A percentile compares a stretch with the other conserved stretches of the same genome.
Evolutionary conservation across 768 basidiomycete species (phyloP).

Genomic region (Russula dissimulans): DNA sequence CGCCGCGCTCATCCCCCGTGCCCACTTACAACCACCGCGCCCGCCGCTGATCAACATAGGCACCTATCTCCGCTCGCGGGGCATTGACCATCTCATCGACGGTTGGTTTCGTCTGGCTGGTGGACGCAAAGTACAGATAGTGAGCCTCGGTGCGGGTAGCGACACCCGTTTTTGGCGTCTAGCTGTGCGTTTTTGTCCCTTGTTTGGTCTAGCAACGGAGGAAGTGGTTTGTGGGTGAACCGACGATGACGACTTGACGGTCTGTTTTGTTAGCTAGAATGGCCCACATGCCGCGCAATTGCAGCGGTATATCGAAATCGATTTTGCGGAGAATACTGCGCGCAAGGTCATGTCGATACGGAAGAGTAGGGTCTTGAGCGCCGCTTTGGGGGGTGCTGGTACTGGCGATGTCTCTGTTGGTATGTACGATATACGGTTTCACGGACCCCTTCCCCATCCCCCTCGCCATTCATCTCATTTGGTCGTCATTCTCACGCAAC

Average conservation of each 20-base stretch:
- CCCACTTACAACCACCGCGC: conserved; percentile 47
- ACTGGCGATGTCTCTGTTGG: conserved; percentile 36
- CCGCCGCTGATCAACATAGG: conserved; percentile 94
- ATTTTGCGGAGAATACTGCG: conserved; percentile 78
- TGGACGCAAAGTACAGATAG: conserved; percentile 62
- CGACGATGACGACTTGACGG: too few species aligned
- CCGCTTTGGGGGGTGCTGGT: conserved; percentile 35
- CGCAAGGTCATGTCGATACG: conserved; percentile 77
- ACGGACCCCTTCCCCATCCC: too few species aligned
- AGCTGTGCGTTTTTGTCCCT: conserved; percentile 43
- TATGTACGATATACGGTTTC: conserved; percentile 16
- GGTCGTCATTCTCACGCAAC: neutral
- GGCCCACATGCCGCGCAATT: conserved; percentile 42
- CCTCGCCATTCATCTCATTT: conserved; percentile 9
- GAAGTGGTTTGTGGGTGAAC: too few species aligned
- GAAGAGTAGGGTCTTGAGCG: conserved; percentile 50
- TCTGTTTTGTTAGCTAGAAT: conserved; percentile 34
- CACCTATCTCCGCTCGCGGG: conserved; percentile 76
- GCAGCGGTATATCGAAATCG: conserved; percentile 73
- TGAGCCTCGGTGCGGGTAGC: conserved; percentile 93
- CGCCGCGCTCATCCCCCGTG: conserved; percentile 53
- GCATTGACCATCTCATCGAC: conserved; percentile 70
- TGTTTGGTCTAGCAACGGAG: too few species aligned
- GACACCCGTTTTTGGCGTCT: conserved; percentile 94
- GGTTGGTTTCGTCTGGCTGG: conserved; percentile 36